phyloP scores from a whole-genome alignment of 129 eudicot species.

The Pseudognaphalium luteoalbum region DNA sequence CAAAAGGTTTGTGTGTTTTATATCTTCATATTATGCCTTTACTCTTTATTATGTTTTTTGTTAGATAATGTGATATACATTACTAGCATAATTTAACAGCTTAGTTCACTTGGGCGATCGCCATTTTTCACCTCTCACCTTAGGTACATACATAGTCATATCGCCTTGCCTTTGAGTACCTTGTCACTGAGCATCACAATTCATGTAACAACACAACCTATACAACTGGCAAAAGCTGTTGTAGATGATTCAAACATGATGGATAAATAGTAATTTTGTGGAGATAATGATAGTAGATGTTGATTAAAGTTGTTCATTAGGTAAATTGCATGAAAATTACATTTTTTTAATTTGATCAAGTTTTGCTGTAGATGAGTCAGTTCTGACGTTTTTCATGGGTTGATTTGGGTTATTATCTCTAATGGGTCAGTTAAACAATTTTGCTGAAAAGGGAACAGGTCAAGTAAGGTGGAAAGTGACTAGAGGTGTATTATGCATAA shows the following conservation, averaged over 20 bases:
- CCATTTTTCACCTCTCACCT: too few species aligned
- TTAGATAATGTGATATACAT: too few species aligned
- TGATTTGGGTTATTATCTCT: background rate
- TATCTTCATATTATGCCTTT: too few species aligned
- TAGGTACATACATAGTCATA: too few species aligned
- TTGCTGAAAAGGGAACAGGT: background rate
- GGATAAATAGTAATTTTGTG: background rate
- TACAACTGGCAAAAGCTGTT: slow-evolving; percentile 7
- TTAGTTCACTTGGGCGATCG: too few species aligned
- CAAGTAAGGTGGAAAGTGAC: background rate
- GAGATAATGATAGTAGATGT: slow-evolving; percentile 9
- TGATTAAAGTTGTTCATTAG: background rate
- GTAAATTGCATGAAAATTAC: background rate
- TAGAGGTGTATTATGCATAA: background rate
- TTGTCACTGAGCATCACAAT: background rate
- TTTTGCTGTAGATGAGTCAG: background rate
- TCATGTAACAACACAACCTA: slow-evolving; percentile 12
- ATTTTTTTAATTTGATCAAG: background rate
- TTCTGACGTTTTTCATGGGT: background rate
- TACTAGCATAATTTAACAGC: too few species aligned
- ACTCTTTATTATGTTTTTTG: too few species aligned
- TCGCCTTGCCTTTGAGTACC: too few species aligned
- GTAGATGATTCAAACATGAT: background rate
- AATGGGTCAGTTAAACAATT: background rate
- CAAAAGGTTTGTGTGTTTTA: too few species aligned